These are phyloP conservation scores for Crithidia acanthocephali DNA, from an alignment of 208 protist species.

Conservation along the genomic window DNA sequence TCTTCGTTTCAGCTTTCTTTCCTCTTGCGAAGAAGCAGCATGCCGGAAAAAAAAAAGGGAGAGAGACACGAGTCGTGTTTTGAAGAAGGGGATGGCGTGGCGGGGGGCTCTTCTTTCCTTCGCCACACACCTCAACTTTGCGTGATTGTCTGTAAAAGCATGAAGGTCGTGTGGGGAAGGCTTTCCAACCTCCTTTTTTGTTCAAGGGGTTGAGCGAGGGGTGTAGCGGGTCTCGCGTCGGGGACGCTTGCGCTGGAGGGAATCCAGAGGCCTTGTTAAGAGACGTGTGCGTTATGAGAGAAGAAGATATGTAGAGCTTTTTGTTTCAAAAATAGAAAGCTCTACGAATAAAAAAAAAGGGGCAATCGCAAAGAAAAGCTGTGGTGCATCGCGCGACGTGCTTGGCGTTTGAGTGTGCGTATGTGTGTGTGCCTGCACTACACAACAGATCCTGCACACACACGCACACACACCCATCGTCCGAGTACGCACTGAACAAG, in stretches of 20 bases:
- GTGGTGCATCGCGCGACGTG: conserved; percentile 5
- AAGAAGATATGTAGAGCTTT: neutral
- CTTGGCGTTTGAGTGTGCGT: neutral
- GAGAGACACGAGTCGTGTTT: neutral
- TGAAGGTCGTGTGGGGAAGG: no score
- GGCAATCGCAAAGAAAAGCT: neutral
- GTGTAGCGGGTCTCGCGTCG: conserved; percentile 1
- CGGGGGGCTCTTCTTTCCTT: conserved; percentile 10
- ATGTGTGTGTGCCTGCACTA: neutral
- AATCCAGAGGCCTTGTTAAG: conserved; percentile 27
- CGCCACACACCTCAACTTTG: no score
- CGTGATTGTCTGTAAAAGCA: no score
- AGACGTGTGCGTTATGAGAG: conserved; percentile 15
- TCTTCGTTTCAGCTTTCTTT: no score
- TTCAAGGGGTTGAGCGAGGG: neutral
- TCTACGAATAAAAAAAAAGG: neutral
- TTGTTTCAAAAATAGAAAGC: conserved; percentile 3
- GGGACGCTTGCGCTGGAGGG: neutral
- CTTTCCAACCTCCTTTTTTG: neutral
- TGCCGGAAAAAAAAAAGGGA: neutral
- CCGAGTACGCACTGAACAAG: no score
- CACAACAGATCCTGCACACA: neutral
- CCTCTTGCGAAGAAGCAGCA: neutral
- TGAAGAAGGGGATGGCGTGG: neutral
- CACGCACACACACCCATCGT: neutral